Evolutionary conservation across 768 basidiomycete species (phyloP), one percentile per base, ranked within the genome.

Genomic region (Podaxis sp.): DNA sequence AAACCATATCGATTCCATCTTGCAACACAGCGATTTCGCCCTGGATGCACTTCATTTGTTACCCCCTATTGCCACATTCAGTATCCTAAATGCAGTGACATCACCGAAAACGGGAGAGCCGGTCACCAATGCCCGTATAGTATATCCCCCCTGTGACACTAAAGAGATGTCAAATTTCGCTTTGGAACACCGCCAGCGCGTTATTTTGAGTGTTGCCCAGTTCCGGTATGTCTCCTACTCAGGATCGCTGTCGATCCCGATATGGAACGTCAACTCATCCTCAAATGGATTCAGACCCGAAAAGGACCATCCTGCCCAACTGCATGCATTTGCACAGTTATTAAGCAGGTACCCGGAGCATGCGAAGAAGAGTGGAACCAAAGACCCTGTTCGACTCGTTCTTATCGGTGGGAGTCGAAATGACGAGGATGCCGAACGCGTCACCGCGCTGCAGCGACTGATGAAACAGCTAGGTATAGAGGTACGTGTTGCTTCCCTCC

Each of bases 131-230:
- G 73, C 82, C 6, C 69, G 68, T 42, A 87, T 88, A 50, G 91
- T 97, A 1, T 98, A 93, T 70, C 96, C 97, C 0, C 91, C 97
- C 0, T 98, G 97, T 69, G 92, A 96, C 66, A 95, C 91, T 0
- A 78, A 78, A 13, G 88, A 84, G 65, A 85, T 97, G 73, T 75
- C 75, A 10, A 71, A 69, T 37, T 89, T 86, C 65, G 69, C 80
- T 1, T 73, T 90, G 25, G 76, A 77, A 55, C 70, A 70, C 9
- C 76, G 91, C 55, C 79, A 87, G 57, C 81, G 79, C 21, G 77
- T 91, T 18, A 82, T 98, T 38, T 73, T 98, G 32, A 95, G 93
- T 63, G 76, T 98, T 1, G 94, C 95, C 2, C 97, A 98, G 72
- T 99, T 98, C 73, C 77, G 96, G 93, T 93, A 56, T 21, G 82